Base-by-base conservation (phyloP, 805 yeast species). In the Wickerhamomyces tratensis region DNA sequence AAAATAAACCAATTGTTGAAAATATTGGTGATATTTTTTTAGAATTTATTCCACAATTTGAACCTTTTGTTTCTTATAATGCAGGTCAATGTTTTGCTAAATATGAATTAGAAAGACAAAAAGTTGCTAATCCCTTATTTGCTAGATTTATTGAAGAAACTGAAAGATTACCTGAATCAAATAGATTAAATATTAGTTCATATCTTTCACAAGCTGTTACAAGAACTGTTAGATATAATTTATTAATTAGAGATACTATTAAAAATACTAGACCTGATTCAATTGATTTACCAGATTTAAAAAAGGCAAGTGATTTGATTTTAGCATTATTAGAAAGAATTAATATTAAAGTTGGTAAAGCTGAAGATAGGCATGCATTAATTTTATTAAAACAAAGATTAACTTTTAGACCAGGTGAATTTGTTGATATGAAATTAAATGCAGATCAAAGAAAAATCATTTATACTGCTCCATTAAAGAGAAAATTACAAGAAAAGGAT, bases 11-110 rank as follows among this genome's bases (percentile, higher is more conserved):
- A 0, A 86, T 89, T 6, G 91, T 89, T 27, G 80, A 79, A 44
- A 80, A 82, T 34, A 72, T 93, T 53, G 97, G 95, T 38, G 98
- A 93, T 59, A 74, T 93, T 2, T 78, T 93, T 46, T 62, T 89
- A 43, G 93, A 88, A 51, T 83, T 72, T 56, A 86, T 88, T 27
- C 87, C 93, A 6, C 76, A 76, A 44, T 89, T 93, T 61, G 96
- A 89, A 49, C 95, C 98, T 5, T 93, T 91, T 63, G 82, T 93
- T 36, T 76, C 82, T 37, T 93, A 93, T 61, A 95, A 96, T 45
- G 96, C 96, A 13, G 88, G 91, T 42, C 91, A 93, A 59, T 86
- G 91, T 39, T 88, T 87, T 66, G 98, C 97, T 6, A 87, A 88
- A 61, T 88, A 87, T 60, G 95, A 91, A 61, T 86, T 87, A 62